Conservation (phyloP, 257 asterid genomes). For the Phtheirospermum japonicum region DNA sequence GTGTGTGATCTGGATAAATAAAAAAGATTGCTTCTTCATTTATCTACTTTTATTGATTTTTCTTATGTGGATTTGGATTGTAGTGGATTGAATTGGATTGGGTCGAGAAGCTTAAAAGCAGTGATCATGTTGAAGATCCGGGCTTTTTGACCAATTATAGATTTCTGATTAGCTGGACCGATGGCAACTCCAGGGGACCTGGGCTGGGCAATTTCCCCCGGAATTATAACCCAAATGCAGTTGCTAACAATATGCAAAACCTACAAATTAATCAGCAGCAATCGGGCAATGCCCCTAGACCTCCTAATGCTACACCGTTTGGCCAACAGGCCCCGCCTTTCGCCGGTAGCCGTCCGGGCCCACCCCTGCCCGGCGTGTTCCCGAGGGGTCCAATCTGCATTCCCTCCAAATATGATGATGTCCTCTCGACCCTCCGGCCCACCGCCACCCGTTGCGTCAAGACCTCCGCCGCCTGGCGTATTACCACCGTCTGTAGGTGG, state of each 20-base stretch:
- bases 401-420: slow-evolving; percentile 49
- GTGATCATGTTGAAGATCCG: slow-evolving; percentile 35
- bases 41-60: too few relatives aligned
- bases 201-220: slow-evolving; percentile 84
- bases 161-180: slow-evolving; percentile 37
- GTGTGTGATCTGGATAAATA: too few relatives aligned
- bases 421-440: slow-evolving; percentile 56
- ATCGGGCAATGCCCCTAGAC: too few relatives aligned
- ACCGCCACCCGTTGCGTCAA: slow-evolving; percentile 69
- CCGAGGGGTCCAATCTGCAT: slow-evolving; percentile 56
- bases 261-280: slow-evolving; percentile 67
- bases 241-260: slow-evolving; percentile 80
- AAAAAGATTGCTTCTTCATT: too few relatives aligned
- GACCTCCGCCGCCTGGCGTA: slow-evolving; percentile 78
- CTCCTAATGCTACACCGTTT: too few relatives aligned
- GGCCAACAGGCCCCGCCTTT: too few relatives aligned
- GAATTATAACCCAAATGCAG: slow-evolving; percentile 68
- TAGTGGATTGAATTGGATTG: slow-evolving; percentile 25
- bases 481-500: slow-evolving; percentile 54
- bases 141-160: too few relatives aligned
- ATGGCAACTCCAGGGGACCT: slow-evolving; percentile 92
- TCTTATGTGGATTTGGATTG: too few relatives aligned
- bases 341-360: too few relatives aligned
- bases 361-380: slow-evolving; percentile 63
- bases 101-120: slow-evolving; percentile 5